Percentiles rank a stretch among this genome's conserved stretches.
Evolutionary conservation across 2,329 filamentous ascomycete genomes (phyloP).

Genomic region (Epichloe hybrida): DNA sequence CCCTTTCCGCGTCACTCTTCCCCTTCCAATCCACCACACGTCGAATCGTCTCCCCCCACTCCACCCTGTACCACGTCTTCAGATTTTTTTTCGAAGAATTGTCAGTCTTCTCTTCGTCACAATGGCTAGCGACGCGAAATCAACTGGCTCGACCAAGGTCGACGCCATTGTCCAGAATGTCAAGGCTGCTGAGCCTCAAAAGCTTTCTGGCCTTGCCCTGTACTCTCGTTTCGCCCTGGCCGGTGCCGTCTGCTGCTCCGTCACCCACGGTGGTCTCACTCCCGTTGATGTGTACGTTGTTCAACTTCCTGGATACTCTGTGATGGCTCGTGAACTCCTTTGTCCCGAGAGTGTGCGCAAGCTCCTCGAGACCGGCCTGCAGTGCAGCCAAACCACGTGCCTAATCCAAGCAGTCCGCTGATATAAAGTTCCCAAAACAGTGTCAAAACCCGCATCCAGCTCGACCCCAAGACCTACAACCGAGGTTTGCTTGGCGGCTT

Average conservation of each 20-base stretch:
- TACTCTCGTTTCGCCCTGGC: slow-evolving; percentile 96
- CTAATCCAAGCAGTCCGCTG: neutral
- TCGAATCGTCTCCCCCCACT: slow-evolving; percentile 3
- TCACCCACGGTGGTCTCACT: slow-evolving; percentile 94
- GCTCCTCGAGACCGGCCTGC: neutral
- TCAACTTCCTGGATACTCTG: neutral
- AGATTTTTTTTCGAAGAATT: slow-evolving; percentile 1
- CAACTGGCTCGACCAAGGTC: slow-evolving; percentile 30
- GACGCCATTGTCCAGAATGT: slow-evolving; percentile 29
- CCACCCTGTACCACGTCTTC: slow-evolving; percentile 7
- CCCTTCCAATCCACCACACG: neutral
- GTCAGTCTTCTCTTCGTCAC: slow-evolving; percentile 12
- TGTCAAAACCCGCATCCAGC: slow-evolving; percentile 92
- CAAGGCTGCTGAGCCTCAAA: slow-evolving; percentile 26
- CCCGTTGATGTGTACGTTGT: slow-evolving; percentile 99
- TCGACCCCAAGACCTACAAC: slow-evolving; percentile 84
- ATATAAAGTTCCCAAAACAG: slow-evolving; percentile 28
- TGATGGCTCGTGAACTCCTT: neutral
- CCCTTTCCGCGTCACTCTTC: neutral
- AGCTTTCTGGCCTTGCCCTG: slow-evolving; percentile 46
- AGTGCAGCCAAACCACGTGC: neutral
- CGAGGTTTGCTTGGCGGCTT: slow-evolving; percentile 74
- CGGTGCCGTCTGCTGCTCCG: slow-evolving; percentile 92
- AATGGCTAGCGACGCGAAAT: slow-evolving; percentile 28
- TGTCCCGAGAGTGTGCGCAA: neutral